These are phyloP conservation scores for Rosa rugosa DNA, from an alignment of 306 rosid genomes.

Conservation along the genomic window DNA sequence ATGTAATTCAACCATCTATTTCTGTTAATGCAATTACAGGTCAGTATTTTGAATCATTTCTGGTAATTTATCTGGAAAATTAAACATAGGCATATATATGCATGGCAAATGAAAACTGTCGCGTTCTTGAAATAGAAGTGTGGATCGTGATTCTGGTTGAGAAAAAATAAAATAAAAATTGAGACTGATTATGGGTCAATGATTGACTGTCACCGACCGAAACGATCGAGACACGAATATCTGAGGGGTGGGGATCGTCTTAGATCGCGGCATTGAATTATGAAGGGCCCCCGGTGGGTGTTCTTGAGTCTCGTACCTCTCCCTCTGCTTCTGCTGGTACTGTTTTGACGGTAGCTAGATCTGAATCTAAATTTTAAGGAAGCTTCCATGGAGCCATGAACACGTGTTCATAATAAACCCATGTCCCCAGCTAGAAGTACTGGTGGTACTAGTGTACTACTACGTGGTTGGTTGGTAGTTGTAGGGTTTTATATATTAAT, in stretches of 20 bases:
- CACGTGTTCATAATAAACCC: background rate
- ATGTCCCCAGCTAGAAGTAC: background rate
- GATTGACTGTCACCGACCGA: background rate
- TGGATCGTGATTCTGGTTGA: background rate
- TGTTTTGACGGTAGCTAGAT: background rate
- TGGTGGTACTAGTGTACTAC: too few species aligned
- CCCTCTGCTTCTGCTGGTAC: background rate
- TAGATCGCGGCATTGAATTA: conserved; percentile 7
- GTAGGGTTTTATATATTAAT: background rate
- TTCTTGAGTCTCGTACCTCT: background rate
- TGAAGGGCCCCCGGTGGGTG: background rate
- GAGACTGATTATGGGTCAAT: background rate
- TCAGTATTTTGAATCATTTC: too few species aligned
- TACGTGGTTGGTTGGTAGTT: background rate
- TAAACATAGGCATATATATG: too few species aligned
- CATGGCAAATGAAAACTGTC: too few species aligned
- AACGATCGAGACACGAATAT: background rate
- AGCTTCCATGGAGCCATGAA: background rate
- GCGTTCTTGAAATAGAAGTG: background rate
- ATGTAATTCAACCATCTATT: too few species aligned
- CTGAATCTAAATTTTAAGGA: background rate
- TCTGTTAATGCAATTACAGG: too few species aligned
- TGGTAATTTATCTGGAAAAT: too few species aligned
- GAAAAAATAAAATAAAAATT: too few species aligned
- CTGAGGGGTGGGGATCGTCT: conserved; percentile 7